phyloP scores from a whole-genome alignment of 768 basidiomycete genomes.

The Russula lepida region DNA sequence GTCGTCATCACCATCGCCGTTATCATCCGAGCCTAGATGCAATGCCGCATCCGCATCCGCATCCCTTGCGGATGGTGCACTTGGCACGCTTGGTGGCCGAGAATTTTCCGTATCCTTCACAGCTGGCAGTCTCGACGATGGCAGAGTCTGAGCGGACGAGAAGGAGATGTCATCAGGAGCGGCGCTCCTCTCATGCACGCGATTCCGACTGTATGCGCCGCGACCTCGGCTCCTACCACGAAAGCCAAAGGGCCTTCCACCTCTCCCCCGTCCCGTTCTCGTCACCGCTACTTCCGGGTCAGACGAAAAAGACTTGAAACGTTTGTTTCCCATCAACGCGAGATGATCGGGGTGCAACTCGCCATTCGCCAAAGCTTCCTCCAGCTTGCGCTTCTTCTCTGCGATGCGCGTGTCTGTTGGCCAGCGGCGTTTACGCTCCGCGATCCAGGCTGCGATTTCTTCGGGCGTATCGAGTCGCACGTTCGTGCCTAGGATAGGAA shows the following conservation, averaged over 20 bases:
- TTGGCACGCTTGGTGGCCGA: slow-evolving; percentile 10
- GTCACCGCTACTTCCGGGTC: slow-evolving; percentile 11
- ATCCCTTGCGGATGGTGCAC: background rate
- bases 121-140: background rate
- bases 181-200: background rate
- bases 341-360: slow-evolving; percentile 50
- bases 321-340: slow-evolving; percentile 36
- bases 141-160: background rate
- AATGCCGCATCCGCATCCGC: background rate
- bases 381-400: slow-evolving; percentile 73
- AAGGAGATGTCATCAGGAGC: background rate
- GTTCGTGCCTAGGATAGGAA: slow-evolving; percentile 74
- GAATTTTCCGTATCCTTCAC: background rate
- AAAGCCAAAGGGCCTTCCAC: slow-evolving; percentile 1
- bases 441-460: slow-evolving; percentile 76
- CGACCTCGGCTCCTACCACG: slow-evolving; percentile 23
- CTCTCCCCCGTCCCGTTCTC: slow-evolving; percentile 10
- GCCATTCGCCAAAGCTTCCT: slow-evolving; percentile 75
- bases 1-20: background rate
- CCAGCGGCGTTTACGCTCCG: slow-evolving; percentile 80
- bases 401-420: slow-evolving; percentile 61
- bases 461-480: slow-evolving; percentile 74
- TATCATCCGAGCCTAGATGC: slow-evolving; percentile 18
- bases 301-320: slow-evolving; percentile 20
- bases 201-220: slow-evolving; percentile 24